phyloP scores from a whole-genome alignment of 2,329 filamentous ascomycete genomes.

The Trichoderma asperellum region DNA sequence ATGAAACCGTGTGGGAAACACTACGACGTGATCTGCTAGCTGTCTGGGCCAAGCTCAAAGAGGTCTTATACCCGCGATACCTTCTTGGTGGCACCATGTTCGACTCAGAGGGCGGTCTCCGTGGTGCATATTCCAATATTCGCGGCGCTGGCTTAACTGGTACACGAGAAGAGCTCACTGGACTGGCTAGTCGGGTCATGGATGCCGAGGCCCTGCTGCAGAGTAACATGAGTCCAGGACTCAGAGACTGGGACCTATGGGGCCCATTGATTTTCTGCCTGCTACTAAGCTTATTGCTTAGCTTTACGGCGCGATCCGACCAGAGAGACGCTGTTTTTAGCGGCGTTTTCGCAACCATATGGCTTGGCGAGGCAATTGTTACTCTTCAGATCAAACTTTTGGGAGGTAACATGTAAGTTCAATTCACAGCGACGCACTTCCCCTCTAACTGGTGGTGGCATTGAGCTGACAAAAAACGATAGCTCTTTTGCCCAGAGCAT shows the following conservation, averaged over 20 bases:
- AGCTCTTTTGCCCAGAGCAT: conserved; percentile 98
- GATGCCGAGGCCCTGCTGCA: conserved; percentile 65
- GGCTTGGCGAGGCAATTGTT: conserved; percentile 94
- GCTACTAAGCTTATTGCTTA: conserved; percentile 83
- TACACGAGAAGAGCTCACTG: conserved; percentile 64
- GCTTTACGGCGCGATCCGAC: conserved; percentile 74
- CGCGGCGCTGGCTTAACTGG: conserved; percentile 62
- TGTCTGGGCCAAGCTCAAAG: conserved; percentile 97
- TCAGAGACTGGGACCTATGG: conserved; percentile 98
- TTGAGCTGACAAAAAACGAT: conserved; percentile 34
- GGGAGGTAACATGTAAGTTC: conserved; percentile 90
- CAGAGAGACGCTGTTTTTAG: conserved; percentile 92
- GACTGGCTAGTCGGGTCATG: conserved; percentile 64
- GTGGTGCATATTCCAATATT: conserved; percentile 65
- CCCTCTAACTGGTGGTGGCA: neutral
- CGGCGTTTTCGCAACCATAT: conserved; percentile 94
- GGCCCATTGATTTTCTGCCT: conserved; percentile 94
- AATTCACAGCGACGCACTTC: neutral
- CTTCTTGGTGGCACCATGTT: conserved; percentile 74
- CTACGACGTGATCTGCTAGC: conserved; percentile 86
- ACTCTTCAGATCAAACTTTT: conserved; percentile 97
- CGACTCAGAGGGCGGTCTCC: conserved; percentile 56
- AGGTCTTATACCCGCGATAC: conserved; percentile 95
- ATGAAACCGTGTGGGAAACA: conserved; percentile 98
- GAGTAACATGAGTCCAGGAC: conserved; percentile 81